These are phyloP conservation scores for Boletellus ananiceps DNA, from an alignment of 768 basidiomycete genomes.

Conservation along the genomic window DNA sequence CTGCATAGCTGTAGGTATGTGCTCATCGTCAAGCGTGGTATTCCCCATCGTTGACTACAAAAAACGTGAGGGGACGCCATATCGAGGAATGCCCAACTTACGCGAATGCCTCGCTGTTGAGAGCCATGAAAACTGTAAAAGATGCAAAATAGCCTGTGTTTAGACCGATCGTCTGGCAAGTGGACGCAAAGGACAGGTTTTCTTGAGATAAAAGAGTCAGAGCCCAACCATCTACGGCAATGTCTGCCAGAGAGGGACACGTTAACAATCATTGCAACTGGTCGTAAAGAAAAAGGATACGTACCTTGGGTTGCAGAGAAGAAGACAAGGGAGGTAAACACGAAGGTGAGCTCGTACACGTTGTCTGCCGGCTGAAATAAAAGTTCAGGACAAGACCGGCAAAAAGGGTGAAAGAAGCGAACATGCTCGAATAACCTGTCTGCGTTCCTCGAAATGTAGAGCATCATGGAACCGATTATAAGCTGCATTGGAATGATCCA, in stretches of 20 bases:
- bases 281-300: constrained; percentile 12
- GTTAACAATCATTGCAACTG: constrained; percentile 11
- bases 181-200: constrained; percentile 93
- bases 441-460: constrained; percentile 70
- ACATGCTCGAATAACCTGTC: constrained; percentile 78
- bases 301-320: constrained; percentile 96
- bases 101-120: constrained; percentile 93
- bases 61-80: constrained; percentile 6
- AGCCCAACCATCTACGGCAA: constrained; percentile 94
- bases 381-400: constrained; percentile 9
- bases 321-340: constrained; percentile 87
- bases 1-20: constrained; percentile 88
- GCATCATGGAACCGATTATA: constrained; percentile 80
- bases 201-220: constrained; percentile 85
- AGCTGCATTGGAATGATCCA: constrained; percentile 99
- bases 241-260: constrained; percentile 50
- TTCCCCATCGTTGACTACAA: constrained; percentile 66
- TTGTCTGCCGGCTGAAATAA: constrained; percentile 70
- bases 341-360: constrained; percentile 67
- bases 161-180: constrained; percentile 95
- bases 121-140: constrained; percentile 95
- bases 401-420: constrained; percentile 14
- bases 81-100: constrained; percentile 32
- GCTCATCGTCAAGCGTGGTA: constrained; percentile 65
- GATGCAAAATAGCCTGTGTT: constrained; percentile 95